Base-by-base conservation (phyloP, 768 basidiomycete species). In the Clavulina sp. region DNA sequence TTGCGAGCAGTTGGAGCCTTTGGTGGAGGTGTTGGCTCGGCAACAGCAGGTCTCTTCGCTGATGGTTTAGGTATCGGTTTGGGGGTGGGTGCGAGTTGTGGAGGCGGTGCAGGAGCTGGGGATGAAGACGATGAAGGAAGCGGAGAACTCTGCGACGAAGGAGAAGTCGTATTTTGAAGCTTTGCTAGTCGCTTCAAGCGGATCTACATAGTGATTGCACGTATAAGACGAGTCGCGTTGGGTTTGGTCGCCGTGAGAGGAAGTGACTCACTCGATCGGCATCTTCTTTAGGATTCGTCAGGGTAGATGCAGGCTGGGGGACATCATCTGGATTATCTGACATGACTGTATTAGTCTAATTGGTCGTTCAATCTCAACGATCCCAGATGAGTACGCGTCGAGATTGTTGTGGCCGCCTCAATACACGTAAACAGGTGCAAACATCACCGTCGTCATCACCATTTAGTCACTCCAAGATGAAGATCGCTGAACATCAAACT, bases 151-250 rank as follows among this genome's bases (percentile, higher is more conserved):
- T n/a, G n/a, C n/a, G n/a, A n/a, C n/a, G n/a, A n/a, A n/a, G 62
- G 49, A 34, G 66, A 66, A 38, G 67, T 56, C 40, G 66, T 58
- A 34, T 61, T 69, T 60, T 84, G 82, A 5, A 96, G 72, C 63
- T 84, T 87, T 30, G 85, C 89, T 49, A 97, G 73, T 52, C 92
- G 78, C 66, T 93, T 93, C 63, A 87, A 68, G 57, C 89, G 85
- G 62, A 95, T 93, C 91, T 93, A 24, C n/a, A n/a, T n/a, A n/a
- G n/a, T n/a, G n/a, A n/a, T n/a, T 16, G 43, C 13, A 9, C 19
- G 9, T 9, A 38, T 9, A 19, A 38, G 9, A 9, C 19, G 19
- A 38, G 9, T 38, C 9, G 9, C 34, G 34, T 38, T 9, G 34
- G 19, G 9, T 38, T 38, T 19, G 34, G 19, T 9, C 9, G 19